A percentile compares a stretch with the other conserved stretches of the same genome.
phyloP scores from a whole-genome alignment of 2,329 filamentous ascomycete genomes.

The Pseudogymnoascus sp. region DNA sequence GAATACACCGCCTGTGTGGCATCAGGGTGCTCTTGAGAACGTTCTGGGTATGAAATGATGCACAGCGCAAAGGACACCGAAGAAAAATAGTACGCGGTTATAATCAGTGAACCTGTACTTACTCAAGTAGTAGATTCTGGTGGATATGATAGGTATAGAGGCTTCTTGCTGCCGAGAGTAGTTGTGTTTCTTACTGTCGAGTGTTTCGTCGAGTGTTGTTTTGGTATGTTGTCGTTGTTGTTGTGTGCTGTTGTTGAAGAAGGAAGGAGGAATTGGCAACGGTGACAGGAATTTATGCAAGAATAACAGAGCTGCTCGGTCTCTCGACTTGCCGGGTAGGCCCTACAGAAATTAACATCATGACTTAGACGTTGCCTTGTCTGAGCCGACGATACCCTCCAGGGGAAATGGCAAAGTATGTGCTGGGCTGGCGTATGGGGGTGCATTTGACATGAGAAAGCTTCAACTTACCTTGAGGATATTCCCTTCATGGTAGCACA shows the following conservation, averaged over 20 bases:
- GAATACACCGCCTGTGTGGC: not conserved
- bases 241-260: not conserved
- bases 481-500: not conserved
- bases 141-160: not conserved
- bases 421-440: not conserved
- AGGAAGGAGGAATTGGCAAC: not conserved
- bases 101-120: not conserved
- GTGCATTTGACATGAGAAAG: not conserved
- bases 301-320: not conserved
- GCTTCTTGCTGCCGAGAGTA: not conserved
- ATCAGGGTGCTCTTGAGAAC: not conserved
- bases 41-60: not conserved
- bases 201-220: not conserved
- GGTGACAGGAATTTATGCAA: slow-evolving; percentile 3
- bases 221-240: not conserved
- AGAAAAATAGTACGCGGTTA: not conserved
- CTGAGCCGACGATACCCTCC: not conserved
- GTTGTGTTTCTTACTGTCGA: not conserved
- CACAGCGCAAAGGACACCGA: not conserved
- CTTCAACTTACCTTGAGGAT: not conserved
- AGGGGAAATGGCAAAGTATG: not conserved
- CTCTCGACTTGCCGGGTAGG: not conserved
- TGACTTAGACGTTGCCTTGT: not conserved
- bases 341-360: not conserved
- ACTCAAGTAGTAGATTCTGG: not conserved